These are phyloP conservation scores for Scheffersomyces illinoinensis DNA, from an alignment of 1,139 yeast genomes.

Conservation along the genomic window DNA sequence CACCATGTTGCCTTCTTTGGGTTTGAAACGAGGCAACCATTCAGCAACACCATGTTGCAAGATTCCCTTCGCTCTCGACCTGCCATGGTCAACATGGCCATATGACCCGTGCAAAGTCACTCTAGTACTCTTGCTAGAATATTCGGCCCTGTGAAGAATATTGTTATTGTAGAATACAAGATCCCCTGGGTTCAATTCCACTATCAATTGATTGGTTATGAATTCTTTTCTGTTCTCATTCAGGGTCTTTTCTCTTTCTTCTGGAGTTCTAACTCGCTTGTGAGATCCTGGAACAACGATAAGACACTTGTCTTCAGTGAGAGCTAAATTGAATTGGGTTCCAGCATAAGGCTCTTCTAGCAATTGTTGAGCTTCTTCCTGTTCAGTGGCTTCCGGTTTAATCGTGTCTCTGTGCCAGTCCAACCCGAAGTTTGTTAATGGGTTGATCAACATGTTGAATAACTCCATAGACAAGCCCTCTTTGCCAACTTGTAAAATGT, in stretches of 20 bases:
- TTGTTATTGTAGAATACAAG: conserved; percentile 55
- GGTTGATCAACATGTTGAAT: conserved; percentile 58
- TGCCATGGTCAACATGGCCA: conserved; percentile 48
- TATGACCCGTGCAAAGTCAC: conserved; percentile 57
- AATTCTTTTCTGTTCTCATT: conserved; percentile 35
- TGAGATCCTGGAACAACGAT: conserved; percentile 57
- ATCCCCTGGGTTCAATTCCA: conserved; percentile 54
- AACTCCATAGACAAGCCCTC: conserved; percentile 50
- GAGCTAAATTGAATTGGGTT: conserved; percentile 55
- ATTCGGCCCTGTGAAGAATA: conserved; percentile 53
- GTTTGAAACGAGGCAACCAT: conserved; percentile 48
- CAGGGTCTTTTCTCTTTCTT: conserved; percentile 46
- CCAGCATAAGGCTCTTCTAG: conserved; percentile 49
- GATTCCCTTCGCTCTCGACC: conserved; percentile 50
- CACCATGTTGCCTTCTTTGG: conserved; percentile 36
- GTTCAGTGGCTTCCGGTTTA: conserved; percentile 49
- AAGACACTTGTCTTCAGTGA: conserved; percentile 50
- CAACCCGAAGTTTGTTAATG: conserved; percentile 54
- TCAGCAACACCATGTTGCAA: conserved; percentile 57
- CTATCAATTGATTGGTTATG: conserved; percentile 43
- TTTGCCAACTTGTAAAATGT: conserved; percentile 43
- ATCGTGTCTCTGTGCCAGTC: conserved; percentile 61
- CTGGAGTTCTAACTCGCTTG: conserved; percentile 45
- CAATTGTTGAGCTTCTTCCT: conserved; percentile 45
- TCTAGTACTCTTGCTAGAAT: conserved; percentile 40